Conservation (phyloP, 2,329 filamentous ascomycete species). For the Fusarium veterinarium region DNA sequence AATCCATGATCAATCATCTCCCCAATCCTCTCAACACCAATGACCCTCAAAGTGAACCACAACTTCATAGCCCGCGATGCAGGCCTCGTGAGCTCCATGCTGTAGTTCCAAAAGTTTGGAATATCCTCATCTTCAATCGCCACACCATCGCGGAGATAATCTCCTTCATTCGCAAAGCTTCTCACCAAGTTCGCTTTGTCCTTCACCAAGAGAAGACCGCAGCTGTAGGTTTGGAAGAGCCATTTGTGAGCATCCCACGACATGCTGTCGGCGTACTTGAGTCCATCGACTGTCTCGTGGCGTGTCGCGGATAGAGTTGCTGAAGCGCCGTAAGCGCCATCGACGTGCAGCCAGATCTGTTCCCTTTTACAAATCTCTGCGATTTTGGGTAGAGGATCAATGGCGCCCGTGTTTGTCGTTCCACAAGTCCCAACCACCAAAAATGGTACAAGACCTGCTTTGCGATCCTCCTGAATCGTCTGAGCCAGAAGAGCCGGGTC, state of each 20-base stretch:
- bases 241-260: slow-evolving; percentile 47
- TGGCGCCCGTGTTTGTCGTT: slow-evolving; percentile 27
- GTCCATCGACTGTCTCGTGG: slow-evolving; percentile 5
- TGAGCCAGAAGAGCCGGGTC: not conserved
- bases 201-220: slow-evolving; percentile 37
- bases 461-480: not conserved
- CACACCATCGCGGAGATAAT: slow-evolving; percentile 40
- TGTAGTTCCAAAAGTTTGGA: slow-evolving; percentile 45
- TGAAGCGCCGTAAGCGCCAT: slow-evolving; percentile 44
- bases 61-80: slow-evolving; percentile 41
- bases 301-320: slow-evolving; percentile 29
- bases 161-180: slow-evolving; percentile 41
- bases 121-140: slow-evolving; percentile 41
- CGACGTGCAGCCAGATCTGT: slow-evolving; percentile 40
- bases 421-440: slow-evolving; percentile 30
- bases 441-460: slow-evolving; percentile 2
- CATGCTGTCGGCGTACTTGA: slow-evolving; percentile 39
- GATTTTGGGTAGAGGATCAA: slow-evolving; percentile 2
- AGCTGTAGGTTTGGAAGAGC: slow-evolving; percentile 44
- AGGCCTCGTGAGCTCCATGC: slow-evolving; percentile 41
- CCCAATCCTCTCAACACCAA: slow-evolving; percentile 39
- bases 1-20: slow-evolving; percentile 43
- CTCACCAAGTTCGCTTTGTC: slow-evolving; percentile 30
- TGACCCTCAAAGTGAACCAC: slow-evolving; percentile 41
- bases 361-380: slow-evolving; percentile 19